Percentiles rank a stretch among this genome's conserved stretches.
phyloP scores from a whole-genome alignment of 192 early-diverging fungal species.

The Lobosporangium transversale region DNA sequence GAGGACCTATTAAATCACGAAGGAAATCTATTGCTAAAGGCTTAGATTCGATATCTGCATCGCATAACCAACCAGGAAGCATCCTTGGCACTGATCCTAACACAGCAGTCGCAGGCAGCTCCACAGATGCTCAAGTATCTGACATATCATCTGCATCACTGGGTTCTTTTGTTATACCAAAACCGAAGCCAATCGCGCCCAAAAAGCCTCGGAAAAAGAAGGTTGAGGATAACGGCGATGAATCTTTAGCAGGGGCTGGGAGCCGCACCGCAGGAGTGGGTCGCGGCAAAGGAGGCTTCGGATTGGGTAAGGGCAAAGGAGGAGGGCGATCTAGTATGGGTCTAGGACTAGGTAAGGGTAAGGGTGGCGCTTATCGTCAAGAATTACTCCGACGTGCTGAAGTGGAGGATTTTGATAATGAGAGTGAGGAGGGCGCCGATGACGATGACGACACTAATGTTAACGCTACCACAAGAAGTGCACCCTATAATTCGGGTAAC shows the following conservation, averaged over 20 bases:
- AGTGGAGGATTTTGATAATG: constrained; percentile 43
- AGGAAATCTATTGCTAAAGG: constrained; percentile 51
- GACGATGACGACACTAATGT: constrained; percentile 10
- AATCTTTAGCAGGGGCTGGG: not conserved
- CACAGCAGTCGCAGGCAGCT: not conserved
- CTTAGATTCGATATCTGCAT: constrained; percentile 25
- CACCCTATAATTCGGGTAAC: not conserved
- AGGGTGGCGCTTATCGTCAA: constrained; percentile 46
- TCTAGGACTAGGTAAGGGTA: constrained; percentile 44
- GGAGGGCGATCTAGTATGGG: constrained; percentile 33
- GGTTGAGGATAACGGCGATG: constrained; percentile 15
- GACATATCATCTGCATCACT: constrained; percentile 11
- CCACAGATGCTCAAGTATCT: not conserved
- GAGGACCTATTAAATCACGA: constrained; percentile 46
- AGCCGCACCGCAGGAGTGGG: constrained; percentile 10
- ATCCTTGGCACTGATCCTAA: constrained; percentile 26
- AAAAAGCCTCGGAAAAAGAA: constrained; percentile 52
- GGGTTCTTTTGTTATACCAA: constrained; percentile 10
- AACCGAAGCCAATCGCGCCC: constrained; percentile 19
- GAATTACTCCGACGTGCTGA: constrained; percentile 44
- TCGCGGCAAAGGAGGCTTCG: constrained; percentile 39
- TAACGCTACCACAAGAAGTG: not conserved
- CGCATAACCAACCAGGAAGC: constrained; percentile 16
- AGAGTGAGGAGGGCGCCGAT: constrained; percentile 36
- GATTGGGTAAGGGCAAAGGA: constrained; percentile 41